Evolutionary conservation across 75 land plant species (phyloP), one percentile per base, ranked within the genome.

Genomic region (Adiantum capillusveneris): DNA sequence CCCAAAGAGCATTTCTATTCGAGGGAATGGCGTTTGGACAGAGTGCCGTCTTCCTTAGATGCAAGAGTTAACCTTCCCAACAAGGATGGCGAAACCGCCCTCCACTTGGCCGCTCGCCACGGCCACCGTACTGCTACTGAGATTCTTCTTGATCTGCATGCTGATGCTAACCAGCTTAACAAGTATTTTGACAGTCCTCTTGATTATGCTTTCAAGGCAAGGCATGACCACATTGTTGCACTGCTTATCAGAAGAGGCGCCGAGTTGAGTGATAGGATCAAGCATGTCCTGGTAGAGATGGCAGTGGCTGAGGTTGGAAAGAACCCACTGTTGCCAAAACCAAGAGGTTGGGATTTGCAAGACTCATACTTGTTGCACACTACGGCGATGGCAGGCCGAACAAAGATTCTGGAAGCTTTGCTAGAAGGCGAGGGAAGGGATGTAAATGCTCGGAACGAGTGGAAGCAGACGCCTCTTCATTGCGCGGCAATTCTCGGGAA

Each of bases 61-160:
- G 14, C 49, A 46, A 17, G 21, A 17, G n/a, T 46, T 5, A 46
- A 46, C 17, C n/a, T 46, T 17, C 49, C 49, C 21, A 46, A 46
- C 49, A 46, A 46, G 17, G 49, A 46, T 20, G 49, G 49, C 3
- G 49, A 46, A 20, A 56, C 59, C 36, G 52, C 63, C 16, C 54
- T 67, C 52, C 61, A 67, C 58, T 17, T 58, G 6, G 69, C 69
- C 2, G 69, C 53, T 3, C 31, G 46, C 41, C 37, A 45, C 48
- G 69, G 69, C 5, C 31, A 50, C 25, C 45, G 43, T 2, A 24
- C 25, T 9, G 69, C 57, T 9, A 53, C 58, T 20, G 60, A 31
- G 63, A 52, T 22, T 20, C 64, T 67, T 3, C 57, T 55, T 3
- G 16, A 24, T 16, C 25, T 55, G 25, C 25, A 24, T 2, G 31